Evolutionary conservation across 352 stramenopile species (phyloP).

Genomic region (Phytophthora europaea): DNA sequence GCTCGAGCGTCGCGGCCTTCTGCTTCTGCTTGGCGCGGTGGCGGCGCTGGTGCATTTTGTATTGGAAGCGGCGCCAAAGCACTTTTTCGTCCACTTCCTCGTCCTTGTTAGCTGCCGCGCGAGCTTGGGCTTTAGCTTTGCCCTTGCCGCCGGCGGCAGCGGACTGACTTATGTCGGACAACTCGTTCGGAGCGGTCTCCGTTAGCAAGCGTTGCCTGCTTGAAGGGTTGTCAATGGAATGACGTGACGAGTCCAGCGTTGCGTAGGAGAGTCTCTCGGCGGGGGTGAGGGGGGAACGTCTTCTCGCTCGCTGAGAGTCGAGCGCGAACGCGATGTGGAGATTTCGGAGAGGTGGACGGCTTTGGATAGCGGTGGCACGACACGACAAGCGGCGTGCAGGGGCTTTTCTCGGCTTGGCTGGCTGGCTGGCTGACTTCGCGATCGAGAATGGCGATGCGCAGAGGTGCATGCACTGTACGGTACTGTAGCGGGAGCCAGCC

Average conservation of each 20-base stretch:
- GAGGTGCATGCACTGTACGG: background rate
- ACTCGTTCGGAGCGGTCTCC: background rate
- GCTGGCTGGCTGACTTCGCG: slow-evolving; percentile 7
- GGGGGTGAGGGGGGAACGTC: background rate
- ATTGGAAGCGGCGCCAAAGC: slow-evolving; percentile 52
- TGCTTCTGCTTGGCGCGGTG: slow-evolving; percentile 71
- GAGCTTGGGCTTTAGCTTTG: background rate
- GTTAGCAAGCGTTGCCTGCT: background rate
- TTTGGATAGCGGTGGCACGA: slow-evolving; percentile 19
- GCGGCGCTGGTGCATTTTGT: slow-evolving; percentile 70
- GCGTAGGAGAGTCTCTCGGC: background rate
- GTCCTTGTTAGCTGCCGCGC: background rate
- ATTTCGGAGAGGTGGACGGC: slow-evolving; percentile 28
- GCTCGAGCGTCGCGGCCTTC: slow-evolving; percentile 48
- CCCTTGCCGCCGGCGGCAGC: background rate
- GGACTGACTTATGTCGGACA: slow-evolving; percentile 28
- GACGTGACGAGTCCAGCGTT: slow-evolving; percentile 6
- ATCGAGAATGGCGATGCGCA: slow-evolving; percentile 23
- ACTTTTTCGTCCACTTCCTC: slow-evolving; percentile 50
- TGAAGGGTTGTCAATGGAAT: background rate
- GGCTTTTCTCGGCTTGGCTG: slow-evolving; percentile 2
- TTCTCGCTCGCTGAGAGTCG: background rate
- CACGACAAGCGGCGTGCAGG: slow-evolving; percentile 12
- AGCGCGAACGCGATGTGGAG: slow-evolving; percentile 6
- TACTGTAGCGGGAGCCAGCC: background rate